Evolutionary conservation across 169 alveolate species (phyloP).

Genomic region (Plasmodium vivax): DNA sequence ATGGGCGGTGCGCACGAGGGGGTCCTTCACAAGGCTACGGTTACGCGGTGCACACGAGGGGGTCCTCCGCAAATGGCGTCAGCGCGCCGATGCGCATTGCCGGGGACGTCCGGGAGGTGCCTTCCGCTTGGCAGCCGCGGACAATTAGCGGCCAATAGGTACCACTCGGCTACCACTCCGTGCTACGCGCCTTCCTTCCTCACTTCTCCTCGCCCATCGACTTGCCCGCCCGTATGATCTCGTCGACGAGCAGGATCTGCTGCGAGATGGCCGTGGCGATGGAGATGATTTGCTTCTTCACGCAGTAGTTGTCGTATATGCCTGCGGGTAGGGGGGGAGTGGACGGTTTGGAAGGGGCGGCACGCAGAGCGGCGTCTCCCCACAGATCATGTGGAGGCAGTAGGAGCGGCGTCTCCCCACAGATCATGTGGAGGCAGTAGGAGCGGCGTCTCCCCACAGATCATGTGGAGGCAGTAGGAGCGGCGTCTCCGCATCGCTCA

Average conservation of each 20-base stretch:
- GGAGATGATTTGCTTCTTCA: conserved; percentile 95
- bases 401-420: too few species aligned
- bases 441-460: too few species aligned
- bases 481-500: too few species aligned
- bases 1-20: neutral
- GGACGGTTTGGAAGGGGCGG: too few species aligned
- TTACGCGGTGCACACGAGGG: neutral
- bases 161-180: too few species aligned
- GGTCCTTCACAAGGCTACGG: neutral
- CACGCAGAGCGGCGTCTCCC: too few species aligned
- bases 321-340: conserved; percentile 78
- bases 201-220: conserved; percentile 87
- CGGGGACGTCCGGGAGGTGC: neutral
- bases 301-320: conserved; percentile 96
- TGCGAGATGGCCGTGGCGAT: conserved; percentile 98
- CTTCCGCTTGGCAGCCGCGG: too few species aligned
- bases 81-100: neutral
- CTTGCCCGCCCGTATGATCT: conserved; percentile 98
- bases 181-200: neutral
- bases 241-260: conserved; percentile 98
- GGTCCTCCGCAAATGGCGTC: neutral
- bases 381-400: too few species aligned
- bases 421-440: too few species aligned
- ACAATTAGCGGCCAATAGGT: too few species aligned
- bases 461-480: too few species aligned